A percentile compares a stretch with the other conserved stretches of the same genome.
phyloP scores from a whole-genome alignment of 176 grass and related monocot species.

The Panicum miliaceum region DNA sequence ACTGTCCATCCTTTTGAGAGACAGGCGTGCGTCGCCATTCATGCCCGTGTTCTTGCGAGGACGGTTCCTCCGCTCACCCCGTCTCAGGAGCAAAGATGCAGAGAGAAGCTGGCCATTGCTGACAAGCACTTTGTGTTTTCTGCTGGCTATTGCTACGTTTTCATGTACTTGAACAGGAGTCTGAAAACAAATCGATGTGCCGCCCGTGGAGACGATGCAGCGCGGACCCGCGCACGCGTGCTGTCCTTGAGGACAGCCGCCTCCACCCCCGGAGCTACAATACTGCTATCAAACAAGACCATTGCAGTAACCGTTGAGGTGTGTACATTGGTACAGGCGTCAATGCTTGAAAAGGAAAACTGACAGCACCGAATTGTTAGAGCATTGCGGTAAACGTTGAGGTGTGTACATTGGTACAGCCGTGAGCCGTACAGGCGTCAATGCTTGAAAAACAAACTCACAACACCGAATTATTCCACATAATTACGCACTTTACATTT shows the following conservation, averaged over 20 bases:
- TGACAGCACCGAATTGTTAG: not conserved
- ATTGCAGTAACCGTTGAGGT: not conserved
- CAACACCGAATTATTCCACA: not conserved
- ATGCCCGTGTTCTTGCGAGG: not conserved
- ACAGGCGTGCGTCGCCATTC: not conserved
- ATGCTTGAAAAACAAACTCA: not conserved
- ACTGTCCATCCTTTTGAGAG: not conserved
- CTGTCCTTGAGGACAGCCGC: no score
- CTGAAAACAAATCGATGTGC: no score
- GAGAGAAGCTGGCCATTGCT: not conserved
- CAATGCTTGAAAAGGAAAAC: not conserved
- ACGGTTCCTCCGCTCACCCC: not conserved
- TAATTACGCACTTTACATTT: constrained; percentile 19
- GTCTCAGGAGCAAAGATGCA: not conserved
- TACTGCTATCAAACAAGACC: not conserved
- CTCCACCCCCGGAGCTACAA: not conserved
- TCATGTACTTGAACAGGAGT: no score
- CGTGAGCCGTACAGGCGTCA: constrained; percentile 29
- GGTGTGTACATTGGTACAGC: no score
- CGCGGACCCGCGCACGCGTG: no score
- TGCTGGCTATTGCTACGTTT: not conserved
- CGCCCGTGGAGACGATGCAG: no score
- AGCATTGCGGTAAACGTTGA: not conserved
- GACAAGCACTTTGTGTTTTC: not conserved
- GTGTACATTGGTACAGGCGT: not conserved